Percentiles rank a stretch among this genome's conserved stretches.
These are phyloP conservation scores for Fusarium newnesense DNA, from an alignment of 2,329 filamentous ascomycete genomes.

Conservation along the genomic window DNA sequence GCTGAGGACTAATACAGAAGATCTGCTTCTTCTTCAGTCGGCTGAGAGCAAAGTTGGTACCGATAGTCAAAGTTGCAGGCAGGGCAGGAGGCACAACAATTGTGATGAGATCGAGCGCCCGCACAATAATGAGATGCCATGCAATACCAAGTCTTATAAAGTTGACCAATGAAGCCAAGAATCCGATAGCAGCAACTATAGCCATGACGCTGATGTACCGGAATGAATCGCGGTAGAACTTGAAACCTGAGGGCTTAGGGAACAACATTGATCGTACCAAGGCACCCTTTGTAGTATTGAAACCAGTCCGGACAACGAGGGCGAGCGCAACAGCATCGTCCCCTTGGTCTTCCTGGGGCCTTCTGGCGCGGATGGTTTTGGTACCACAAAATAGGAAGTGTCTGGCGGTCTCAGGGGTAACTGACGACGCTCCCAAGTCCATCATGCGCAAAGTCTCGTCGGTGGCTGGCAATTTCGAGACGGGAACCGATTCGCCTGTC, in stretches of 20 bases:
- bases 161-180: constrained; percentile 91
- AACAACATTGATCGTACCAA: constrained; percentile 98
- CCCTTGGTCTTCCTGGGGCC: constrained; percentile 85
- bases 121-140: constrained; percentile 91
- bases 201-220: constrained; percentile 98
- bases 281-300: constrained; percentile 97
- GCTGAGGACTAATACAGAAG: constrained; percentile 96
- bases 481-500: constrained; percentile 95
- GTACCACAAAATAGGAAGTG: constrained; percentile 96
- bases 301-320: constrained; percentile 92
- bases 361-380: constrained; percentile 89
- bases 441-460: constrained; percentile 81
- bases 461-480: constrained; percentile 88
- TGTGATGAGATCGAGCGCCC: constrained; percentile 94
- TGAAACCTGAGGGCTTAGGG: constrained; percentile 97
- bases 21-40: constrained; percentile 90
- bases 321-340: constrained; percentile 92
- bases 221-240: constrained; percentile 98
- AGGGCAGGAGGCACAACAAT: constrained; percentile 96
- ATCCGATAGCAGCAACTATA: constrained; percentile 84
- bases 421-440: constrained; percentile 81
- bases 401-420: constrained; percentile 83
- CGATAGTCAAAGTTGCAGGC: constrained; percentile 94
- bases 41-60: constrained; percentile 91
- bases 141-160: constrained; percentile 85